Evolutionary conservation across 257 asterid genomes (phyloP).

Genomic region (Scutellaria barbata): DNA sequence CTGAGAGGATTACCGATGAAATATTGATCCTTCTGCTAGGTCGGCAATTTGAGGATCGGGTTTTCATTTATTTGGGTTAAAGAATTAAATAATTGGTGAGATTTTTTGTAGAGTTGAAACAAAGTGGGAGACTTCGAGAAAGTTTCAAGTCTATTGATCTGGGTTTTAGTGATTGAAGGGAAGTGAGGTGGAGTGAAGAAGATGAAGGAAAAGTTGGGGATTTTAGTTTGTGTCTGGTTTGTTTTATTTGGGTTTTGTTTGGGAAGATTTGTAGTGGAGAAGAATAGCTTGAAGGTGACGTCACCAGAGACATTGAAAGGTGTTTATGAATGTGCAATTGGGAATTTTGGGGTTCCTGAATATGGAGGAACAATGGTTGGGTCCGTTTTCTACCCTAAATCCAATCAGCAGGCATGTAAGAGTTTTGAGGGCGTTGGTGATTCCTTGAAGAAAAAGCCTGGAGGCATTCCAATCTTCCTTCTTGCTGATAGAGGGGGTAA

Average conservation of each 20-base stretch:
- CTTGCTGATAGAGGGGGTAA: constrained; percentile 95
- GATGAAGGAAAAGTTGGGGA: constrained; percentile 58
- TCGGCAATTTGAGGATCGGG: constrained; percentile 36
- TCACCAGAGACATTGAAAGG: constrained; percentile 72
- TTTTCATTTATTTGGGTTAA: constrained; percentile 14
- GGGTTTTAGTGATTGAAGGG: constrained; percentile 21
- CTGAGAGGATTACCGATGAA: neutral
- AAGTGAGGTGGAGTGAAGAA: constrained; percentile 19
- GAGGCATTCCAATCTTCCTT: constrained; percentile 85
- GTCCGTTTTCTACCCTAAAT: constrained; percentile 72
- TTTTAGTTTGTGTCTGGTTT: constrained; percentile 50
- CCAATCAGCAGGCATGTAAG: constrained; percentile 77
- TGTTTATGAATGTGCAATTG: constrained; percentile 88
- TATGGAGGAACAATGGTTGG: constrained; percentile 95
- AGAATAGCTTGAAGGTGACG: constrained; percentile 84
- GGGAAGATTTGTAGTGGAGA: constrained; percentile 94
- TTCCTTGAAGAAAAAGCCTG: constrained; percentile 70
- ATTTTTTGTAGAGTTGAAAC: constrained; percentile 8
- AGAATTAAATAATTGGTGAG: constrained; percentile 8
- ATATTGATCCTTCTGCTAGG: constrained; percentile 31
- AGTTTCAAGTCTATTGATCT: constrained; percentile 27
- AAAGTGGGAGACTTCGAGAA: constrained; percentile 26
- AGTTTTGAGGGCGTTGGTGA: constrained; percentile 51
- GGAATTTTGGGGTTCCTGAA: constrained; percentile 95
- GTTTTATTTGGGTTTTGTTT: constrained; percentile 57